Base-by-base conservation (phyloP, 257 asterid species). In the Solanum chmielewskii region DNA sequence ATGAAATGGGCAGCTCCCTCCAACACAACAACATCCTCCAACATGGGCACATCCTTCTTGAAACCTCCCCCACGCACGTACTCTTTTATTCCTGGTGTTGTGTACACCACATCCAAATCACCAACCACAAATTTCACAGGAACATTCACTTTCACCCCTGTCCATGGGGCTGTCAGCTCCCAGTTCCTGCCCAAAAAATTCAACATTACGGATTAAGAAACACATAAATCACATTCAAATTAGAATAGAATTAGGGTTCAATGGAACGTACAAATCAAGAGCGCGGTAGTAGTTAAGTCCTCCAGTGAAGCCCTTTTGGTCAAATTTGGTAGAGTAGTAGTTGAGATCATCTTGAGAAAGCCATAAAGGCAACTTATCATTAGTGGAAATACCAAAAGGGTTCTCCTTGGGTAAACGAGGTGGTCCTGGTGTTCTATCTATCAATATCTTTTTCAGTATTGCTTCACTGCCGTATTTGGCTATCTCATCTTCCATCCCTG, bases 281-380 rank as follows among this genome's bases (percentile, higher is more conserved):
- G 94, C 92, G 2, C 99, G 98, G 66, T 97, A 97, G 86, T 97
- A 97, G 94, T 97, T 97, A 78, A 97, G 91, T 27, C 96, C 97
- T 23, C 99, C 99, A 23, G 97, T 93, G 93, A 97, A 97, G 76
- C 99, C 99, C 85, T 87, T 93, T 59, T 91, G 89, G 27, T 90
- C 86, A 84, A 85, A 97, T 69, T 92, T 94, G 2, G 80, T 14
- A 49, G 94, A 92, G 37, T 92, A 97, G 86, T 89, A 95, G 15
- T 93, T 89, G 88, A 97, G 92, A 84, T 97, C 98, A 49, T 93
- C 87, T 86, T 94, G 90, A 0, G 96, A 88, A 56, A 97, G 88
- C 99, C 99, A 96, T 6, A 88, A 41, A 2, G 98, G 99, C 81
- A 96, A 87, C 45, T 90, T 66, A 62, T 83, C 88, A 37, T 91